These are phyloP conservation scores for Coprinopsis sp. DNA, from an alignment of 768 basidiomycete species.

Conservation along the genomic window DNA sequence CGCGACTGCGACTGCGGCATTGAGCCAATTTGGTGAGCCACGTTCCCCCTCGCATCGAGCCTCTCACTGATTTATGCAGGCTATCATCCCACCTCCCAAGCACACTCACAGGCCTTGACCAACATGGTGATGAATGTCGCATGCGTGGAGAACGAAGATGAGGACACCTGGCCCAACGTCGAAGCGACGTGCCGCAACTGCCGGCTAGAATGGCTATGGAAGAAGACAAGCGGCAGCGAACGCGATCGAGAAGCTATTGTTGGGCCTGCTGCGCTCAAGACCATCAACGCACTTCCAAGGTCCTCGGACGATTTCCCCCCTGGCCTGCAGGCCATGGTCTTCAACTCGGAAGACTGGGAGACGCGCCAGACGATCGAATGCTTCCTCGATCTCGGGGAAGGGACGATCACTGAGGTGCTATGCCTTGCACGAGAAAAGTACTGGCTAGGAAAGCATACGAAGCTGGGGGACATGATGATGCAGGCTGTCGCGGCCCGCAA, in stretches of 20 bases:
- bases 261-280: slow-evolving; percentile 31
- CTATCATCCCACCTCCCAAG: neutral
- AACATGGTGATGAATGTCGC: slow-evolving; percentile 26
- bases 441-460: slow-evolving; percentile 64
- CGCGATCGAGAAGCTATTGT: slow-evolving; percentile 55
- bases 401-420: slow-evolving; percentile 58
- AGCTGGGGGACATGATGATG: slow-evolving; percentile 59
- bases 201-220: slow-evolving; percentile 63
- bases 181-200: slow-evolving; percentile 67
- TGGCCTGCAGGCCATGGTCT: neutral
- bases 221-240: slow-evolving; percentile 41
- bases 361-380: slow-evolving; percentile 60
- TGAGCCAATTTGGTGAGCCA: slow-evolving; percentile 13
- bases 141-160: slow-evolving; percentile 69
- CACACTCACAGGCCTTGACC: slow-evolving; percentile 1
- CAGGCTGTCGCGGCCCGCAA: slow-evolving; percentile 62
- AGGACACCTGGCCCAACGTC: slow-evolving; percentile 59
- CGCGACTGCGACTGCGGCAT: slow-evolving; percentile 10
- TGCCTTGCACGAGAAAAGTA: slow-evolving; percentile 60
- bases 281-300: neutral
- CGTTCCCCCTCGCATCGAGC: neutral
- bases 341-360: slow-evolving; percentile 51
- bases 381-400: slow-evolving; percentile 74
- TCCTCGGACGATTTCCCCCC: neutral
- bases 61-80: neutral